These are phyloP conservation scores for Kalaharituber pfeilii DNA, from an alignment of 2,329 filamentous ascomycete species.

Conservation along the genomic window DNA sequence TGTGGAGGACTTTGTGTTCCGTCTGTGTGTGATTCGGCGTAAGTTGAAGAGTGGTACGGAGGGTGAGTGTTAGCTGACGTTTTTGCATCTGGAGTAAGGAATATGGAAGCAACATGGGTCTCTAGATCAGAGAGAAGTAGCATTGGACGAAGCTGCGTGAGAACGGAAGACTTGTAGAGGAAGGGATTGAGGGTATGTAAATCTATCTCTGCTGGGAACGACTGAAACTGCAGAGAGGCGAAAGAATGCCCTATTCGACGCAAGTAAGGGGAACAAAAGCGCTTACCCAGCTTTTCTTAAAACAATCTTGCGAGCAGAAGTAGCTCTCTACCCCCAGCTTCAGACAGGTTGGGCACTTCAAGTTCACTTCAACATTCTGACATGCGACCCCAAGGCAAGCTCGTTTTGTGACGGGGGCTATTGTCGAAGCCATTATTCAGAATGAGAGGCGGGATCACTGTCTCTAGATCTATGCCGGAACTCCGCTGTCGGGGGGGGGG, in stretches of 20 bases:
- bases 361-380: conserved; percentile 61
- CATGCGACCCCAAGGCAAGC: conserved; percentile 50
- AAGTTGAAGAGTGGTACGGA: conserved; percentile 1
- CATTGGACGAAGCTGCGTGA: background rate
- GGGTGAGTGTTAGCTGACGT: conserved; percentile 1
- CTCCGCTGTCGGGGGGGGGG: too few species aligned
- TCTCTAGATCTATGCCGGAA: too few species aligned
- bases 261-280: conserved; percentile 15
- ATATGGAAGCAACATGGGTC: background rate
- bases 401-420: background rate
- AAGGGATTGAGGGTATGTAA: background rate
- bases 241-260: background rate
- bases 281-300: conserved; percentile 94
- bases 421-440: background rate
- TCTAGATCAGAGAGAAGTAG: background rate
- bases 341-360: conserved; percentile 91
- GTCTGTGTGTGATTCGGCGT: conserved; percentile 34
- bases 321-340: conserved; percentile 80
- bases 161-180: background rate
- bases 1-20: conserved; percentile 71
- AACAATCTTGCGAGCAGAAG: conserved; percentile 97
- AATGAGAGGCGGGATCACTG: too few species aligned
- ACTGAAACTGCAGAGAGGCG: background rate
- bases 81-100: background rate
- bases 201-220: background rate